phyloP scores from a whole-genome alignment of 2,329 filamentous ascomycete species.

The Penicillium sp. region DNA sequence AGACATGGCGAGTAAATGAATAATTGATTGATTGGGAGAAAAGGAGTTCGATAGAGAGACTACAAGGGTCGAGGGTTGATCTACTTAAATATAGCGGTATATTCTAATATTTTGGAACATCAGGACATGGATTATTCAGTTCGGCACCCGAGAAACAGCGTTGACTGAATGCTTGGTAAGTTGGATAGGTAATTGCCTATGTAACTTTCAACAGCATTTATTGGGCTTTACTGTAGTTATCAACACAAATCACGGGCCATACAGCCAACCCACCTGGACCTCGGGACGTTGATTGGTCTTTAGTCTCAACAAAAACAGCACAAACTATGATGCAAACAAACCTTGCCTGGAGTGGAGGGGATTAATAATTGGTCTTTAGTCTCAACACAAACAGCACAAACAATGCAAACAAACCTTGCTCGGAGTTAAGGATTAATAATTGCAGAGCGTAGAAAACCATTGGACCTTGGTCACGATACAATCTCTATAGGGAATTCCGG shows the following conservation, averaged over 20 bases:
- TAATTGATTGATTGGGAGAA: no score
- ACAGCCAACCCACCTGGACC: neutral
- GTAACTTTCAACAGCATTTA: neutral
- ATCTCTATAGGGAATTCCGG: no score
- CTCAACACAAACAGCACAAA: conserved; percentile 1
- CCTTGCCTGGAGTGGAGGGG: no score
- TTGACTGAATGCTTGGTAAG: conserved; percentile 1
- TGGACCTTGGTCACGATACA: no score
- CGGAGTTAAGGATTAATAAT: no score
- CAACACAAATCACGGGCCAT: neutral
- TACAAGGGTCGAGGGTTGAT: neutral
- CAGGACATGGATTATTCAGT: neutral
- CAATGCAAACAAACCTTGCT: no score
- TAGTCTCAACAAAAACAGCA: neutral
- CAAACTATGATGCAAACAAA: neutral
- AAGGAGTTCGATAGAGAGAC: neutral
- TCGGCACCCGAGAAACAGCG: conserved; percentile 2
- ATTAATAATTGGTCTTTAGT: no score
- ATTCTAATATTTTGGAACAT: neutral
- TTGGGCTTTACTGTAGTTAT: neutral
- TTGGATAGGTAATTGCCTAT: neutral
- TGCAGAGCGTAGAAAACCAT: no score
- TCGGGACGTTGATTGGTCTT: neutral
- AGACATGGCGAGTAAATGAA: conserved; percentile 14
- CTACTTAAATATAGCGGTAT: neutral